These are phyloP conservation scores for Penicillium italicum DNA, from an alignment of 2,329 filamentous ascomycete genomes.

Conservation along the genomic window DNA sequence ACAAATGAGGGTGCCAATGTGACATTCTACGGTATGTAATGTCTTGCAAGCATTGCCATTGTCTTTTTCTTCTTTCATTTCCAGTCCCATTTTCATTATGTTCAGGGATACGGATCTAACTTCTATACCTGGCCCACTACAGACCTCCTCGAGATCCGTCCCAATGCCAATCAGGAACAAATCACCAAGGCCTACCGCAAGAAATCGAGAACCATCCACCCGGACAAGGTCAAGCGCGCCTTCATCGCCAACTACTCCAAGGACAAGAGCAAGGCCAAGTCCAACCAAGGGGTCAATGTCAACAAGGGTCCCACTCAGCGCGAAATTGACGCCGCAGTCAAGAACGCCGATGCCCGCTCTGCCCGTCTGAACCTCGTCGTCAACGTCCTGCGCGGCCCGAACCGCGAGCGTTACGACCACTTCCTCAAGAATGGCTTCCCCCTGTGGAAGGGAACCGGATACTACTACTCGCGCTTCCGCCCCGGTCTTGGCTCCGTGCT, in stretches of 20 bases:
- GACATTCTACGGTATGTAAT: constrained; percentile 72
- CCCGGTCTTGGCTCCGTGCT: constrained; percentile 85
- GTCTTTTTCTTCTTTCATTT: background rate
- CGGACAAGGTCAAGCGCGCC: constrained; percentile 89
- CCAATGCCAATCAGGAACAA: constrained; percentile 74
- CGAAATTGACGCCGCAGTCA: constrained; percentile 74
- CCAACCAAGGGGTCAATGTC: constrained; percentile 61
- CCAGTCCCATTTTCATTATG: background rate
- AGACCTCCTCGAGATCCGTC: constrained; percentile 76
- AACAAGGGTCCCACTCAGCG: constrained; percentile 67
- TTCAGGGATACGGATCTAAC: background rate
- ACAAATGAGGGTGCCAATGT: constrained; percentile 70
- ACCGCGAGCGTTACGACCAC: constrained; percentile 86
- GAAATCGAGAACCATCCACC: constrained; percentile 77
- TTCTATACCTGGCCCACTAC: background rate
- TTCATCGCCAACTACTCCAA: constrained; percentile 68
- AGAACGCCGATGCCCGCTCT: constrained; percentile 78
- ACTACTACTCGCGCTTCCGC: constrained; percentile 94
- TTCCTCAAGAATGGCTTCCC: constrained; percentile 93
- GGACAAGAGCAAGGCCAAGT: constrained; percentile 48
- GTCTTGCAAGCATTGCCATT: background rate
- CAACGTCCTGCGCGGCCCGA: constrained; percentile 76
- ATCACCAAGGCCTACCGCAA: constrained; percentile 93
- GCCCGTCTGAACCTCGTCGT: constrained; percentile 78
- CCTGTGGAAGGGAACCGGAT: constrained; percentile 92